Base-by-base conservation (phyloP, 306 rosid genomes). In the Fagus crenata region DNA sequence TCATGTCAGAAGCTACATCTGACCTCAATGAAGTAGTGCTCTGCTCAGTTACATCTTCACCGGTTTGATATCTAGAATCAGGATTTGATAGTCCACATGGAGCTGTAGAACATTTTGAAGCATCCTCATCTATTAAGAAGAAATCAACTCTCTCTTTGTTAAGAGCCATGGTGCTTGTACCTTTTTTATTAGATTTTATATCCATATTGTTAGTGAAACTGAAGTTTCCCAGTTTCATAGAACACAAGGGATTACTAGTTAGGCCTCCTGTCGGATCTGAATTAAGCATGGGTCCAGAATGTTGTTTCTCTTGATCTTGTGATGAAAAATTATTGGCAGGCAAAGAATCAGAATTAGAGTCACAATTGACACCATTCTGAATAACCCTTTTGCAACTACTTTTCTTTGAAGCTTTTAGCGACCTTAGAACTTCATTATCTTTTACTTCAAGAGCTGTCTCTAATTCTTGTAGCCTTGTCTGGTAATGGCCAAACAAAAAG, bases 391-490 rank as follows among this genome's bases (percentile, higher is more conserved):
- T 80, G 68, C 39, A 41, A 63, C 32, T 51, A 58, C 58, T 22
- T 81, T 70, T 83, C 82, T 81, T 92, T 42, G 87, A 78, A 79
- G 61, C 82, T 85, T 89, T 95, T 63, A 90, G 72, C 73, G 83
- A 89, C 87, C 86, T 89, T 67, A 90, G 59, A 80, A 78, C 81
- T 40, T 83, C 86, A n/a, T 90, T 92, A 43, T 95, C 96, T 83
- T 85, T 90, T 18, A 53, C 83, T 89, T 89, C 97, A 72, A 81
- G 75, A 63, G 81, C 77, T 49, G 79, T 86, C 83, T 90, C 97
- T 85, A 90, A 81, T 86, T 92, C 99, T 78, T 82, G 92, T 68
- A 92, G 71, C 85, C 88, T 90, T 43, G 65, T 88, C 99, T 90
- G 77, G 64, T 64, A 83, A 76, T 76, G 77, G 63, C 67, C 78